A percentile compares a stretch with the other conserved stretches of the same genome.
These are phyloP conservation scores for Mytilinidion resinicola DNA, from an alignment of 495 filamentous ascomycete species.

Conservation along the genomic window DNA sequence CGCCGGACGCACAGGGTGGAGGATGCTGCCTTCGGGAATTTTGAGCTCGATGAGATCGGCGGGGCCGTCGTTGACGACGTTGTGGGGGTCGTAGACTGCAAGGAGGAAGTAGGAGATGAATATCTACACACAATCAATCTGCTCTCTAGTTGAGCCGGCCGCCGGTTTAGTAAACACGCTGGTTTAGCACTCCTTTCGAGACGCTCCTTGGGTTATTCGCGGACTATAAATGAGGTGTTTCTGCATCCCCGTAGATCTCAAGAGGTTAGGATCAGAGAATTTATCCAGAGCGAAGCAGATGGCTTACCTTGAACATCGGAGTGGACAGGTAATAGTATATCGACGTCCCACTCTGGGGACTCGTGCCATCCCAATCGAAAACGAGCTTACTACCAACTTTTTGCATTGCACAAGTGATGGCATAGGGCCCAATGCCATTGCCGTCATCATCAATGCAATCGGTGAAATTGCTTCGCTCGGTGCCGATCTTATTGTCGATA, in stretches of 20 bases:
- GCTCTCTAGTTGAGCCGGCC: too few relatives aligned
- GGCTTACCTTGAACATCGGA: slow-evolving; percentile 43
- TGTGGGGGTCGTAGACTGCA: slow-evolving; percentile 41
- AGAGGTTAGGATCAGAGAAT: too few relatives aligned
- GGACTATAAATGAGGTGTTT: too few relatives aligned
- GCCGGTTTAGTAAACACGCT: too few relatives aligned
- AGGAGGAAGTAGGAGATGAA: slow-evolving; percentile 48
- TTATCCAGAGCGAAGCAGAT: too few relatives aligned
- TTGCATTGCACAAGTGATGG: slow-evolving; percentile 44
- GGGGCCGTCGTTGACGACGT: too few relatives aligned
- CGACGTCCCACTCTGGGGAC: slow-evolving; percentile 43
- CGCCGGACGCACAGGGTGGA: slow-evolving; percentile 47
- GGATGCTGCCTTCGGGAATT: slow-evolving; percentile 41
- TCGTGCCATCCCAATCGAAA: slow-evolving; percentile 46
- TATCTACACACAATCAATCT: too few relatives aligned
- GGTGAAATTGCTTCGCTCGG: slow-evolving; percentile 41
- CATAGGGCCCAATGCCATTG: slow-evolving; percentile 45
- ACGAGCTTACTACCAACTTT: slow-evolving; percentile 37
- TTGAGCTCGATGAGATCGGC: slow-evolving; percentile 43
- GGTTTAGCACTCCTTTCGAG: too few relatives aligned
- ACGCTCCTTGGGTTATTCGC: too few relatives aligned
- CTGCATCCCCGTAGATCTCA: too few relatives aligned
- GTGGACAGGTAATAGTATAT: slow-evolving; percentile 48
- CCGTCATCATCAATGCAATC: slow-evolving; percentile 51
- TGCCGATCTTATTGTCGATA: slow-evolving; percentile 42